phyloP scores from a whole-genome alignment of 2,329 filamentous ascomycete species.

The Neonectria coccinea region DNA sequence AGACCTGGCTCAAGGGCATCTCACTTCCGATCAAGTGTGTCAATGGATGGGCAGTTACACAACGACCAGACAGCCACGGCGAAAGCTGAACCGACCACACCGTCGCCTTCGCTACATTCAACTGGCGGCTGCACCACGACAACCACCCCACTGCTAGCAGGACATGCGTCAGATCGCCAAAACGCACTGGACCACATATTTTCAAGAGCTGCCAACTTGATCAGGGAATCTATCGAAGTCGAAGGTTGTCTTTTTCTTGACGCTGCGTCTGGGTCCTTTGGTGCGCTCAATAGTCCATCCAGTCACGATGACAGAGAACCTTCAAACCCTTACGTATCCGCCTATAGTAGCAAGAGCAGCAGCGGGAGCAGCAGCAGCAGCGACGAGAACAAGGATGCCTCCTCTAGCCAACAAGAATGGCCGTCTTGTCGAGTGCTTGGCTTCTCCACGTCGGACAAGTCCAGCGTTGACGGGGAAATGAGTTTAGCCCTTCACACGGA shows the following conservation, averaged over 20 bases:
- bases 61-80: background rate
- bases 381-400: background rate
- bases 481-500: constrained; percentile 34
- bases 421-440: background rate
- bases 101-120: background rate
- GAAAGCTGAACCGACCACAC: background rate
- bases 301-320: constrained; percentile 29
- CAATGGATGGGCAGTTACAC: background rate
- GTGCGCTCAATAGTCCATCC: constrained; percentile 31
- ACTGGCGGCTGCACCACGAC: background rate
- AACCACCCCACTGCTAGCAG: constrained; percentile 7
- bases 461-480: constrained; percentile 49
- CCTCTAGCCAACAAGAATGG: background rate
- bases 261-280: constrained; percentile 41
- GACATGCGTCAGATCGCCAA: background rate
- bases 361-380: background rate
- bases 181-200: constrained; percentile 48
- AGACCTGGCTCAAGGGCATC: no score
- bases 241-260: constrained; percentile 53
- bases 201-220: constrained; percentile 57
- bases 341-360: constrained; percentile 43
- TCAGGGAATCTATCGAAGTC: constrained; percentile 56
- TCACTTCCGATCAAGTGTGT: background rate
- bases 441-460: constrained; percentile 51
- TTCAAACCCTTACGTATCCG: constrained; percentile 9